Evolutionary conservation across 148 eudicot species (phyloP).

Genomic region (Fagopyrum homotropicum): DNA sequence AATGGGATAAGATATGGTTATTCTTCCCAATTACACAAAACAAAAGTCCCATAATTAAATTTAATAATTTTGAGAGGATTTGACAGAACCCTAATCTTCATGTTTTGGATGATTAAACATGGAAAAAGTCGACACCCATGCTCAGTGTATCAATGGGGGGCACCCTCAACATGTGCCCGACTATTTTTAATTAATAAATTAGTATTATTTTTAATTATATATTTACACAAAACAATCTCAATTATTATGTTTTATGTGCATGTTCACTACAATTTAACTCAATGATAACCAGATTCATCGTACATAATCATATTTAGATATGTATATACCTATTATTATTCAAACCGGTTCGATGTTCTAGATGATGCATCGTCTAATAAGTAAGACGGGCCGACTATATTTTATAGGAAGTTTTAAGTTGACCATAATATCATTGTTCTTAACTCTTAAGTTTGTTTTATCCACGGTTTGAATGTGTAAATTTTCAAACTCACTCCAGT

Average conservation of each 20-base stretch:
- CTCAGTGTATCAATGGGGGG: background rate
- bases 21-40: conserved; percentile 3
- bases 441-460: background rate
- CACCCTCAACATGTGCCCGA: background rate
- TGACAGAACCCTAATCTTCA: background rate
- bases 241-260: conserved; percentile 4
- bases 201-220: background rate
- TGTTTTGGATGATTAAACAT: conserved; percentile 5
- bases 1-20: background rate
- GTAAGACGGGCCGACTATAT: no score
- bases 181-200: background rate
- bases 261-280: background rate
- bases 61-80: background rate
- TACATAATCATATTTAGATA: background rate
- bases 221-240: conserved; percentile 1
- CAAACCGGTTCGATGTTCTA: no score
- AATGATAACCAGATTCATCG: conserved; percentile 7
- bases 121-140: conserved; percentile 10
- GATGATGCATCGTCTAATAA: no score
- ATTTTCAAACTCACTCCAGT: no score
- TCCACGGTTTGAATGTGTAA: background rate
- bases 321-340: background rate
- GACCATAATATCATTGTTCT: background rate
- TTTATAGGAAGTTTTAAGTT: no score
- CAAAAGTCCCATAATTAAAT: background rate